A percentile compares a stretch with the other conserved stretches of the same genome.
Conservation (phyloP, 257 asterid genomes). For the Solanum megistacrolobum region DNA sequence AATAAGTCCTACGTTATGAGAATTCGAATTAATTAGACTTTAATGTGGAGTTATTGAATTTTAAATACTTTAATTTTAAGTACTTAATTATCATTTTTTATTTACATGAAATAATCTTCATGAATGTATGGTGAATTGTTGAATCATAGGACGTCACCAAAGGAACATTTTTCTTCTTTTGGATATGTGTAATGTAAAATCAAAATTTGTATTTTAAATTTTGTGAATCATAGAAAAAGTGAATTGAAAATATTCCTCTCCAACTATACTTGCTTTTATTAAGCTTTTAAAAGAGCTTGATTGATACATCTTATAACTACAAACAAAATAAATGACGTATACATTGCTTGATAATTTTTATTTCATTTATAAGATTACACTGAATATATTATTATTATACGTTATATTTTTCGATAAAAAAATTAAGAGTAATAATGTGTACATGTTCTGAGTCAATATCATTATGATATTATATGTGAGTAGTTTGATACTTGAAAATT, state of each 20-base stretch:
- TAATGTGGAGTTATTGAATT: background rate
- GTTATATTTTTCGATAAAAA: too few relatives aligned
- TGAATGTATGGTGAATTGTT: background rate
- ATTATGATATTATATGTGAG: background rate
- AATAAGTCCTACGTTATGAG: background rate
- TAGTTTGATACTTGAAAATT: background rate
- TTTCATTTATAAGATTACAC: too few relatives aligned
- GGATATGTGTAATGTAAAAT: background rate
- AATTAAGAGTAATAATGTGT: background rate
- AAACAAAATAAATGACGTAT: background rate
- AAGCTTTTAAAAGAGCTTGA: background rate
- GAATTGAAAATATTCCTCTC: slow-evolving; percentile 6
- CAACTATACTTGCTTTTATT: slow-evolving; percentile 9
- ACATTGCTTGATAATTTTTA: background rate
- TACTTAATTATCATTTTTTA: background rate
- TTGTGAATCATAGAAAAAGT: background rate
- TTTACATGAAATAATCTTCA: background rate
- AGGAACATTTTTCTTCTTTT: background rate
- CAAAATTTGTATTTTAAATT: background rate
- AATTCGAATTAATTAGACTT: too few relatives aligned
- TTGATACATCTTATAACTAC: background rate
- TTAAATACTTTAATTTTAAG: background rate
- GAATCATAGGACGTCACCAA: background rate
- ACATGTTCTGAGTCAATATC: background rate
- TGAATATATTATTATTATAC: too few relatives aligned